Evolutionary conservation across 192 early-diverging fungal species (phyloP).

Genomic region (Entrophospora sp.): DNA sequence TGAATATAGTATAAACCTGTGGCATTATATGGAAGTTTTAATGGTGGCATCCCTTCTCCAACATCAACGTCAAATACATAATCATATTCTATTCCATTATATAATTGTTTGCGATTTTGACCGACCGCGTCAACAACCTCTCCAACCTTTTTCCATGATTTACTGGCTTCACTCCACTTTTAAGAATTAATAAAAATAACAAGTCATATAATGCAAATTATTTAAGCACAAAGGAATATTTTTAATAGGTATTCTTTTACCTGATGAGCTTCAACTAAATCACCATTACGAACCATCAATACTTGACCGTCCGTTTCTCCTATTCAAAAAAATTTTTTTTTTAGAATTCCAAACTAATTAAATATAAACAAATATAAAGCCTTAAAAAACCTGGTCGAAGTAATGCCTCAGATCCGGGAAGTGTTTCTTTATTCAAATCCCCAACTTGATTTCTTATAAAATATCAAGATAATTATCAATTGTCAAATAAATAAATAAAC

Average conservation of each 20-base stretch:
- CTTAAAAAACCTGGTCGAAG: constrained; percentile 41
- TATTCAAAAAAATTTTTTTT: constrained; percentile 1
- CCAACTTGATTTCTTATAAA: constrained; percentile 65
- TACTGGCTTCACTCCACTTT: constrained; percentile 57
- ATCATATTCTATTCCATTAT: constrained; percentile 88
- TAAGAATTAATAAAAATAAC: neutral
- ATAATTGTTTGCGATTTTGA: constrained; percentile 63
- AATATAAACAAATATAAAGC: constrained; percentile 3
- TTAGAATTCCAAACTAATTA: neutral
- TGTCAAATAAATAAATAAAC: neutral
- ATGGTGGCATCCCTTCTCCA: constrained; percentile 62
- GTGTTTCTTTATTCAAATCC: constrained; percentile 69
- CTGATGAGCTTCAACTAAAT: constrained; percentile 77
- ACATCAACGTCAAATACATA: constrained; percentile 98
- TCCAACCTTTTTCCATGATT: constrained; percentile 81
- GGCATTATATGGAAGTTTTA: constrained; percentile 92
- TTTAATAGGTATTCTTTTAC: constrained; percentile 2
- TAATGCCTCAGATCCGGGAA: constrained; percentile 71
- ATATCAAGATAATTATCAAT: neutral
- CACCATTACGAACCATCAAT: constrained; percentile 74
- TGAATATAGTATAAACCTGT: constrained; percentile 43
- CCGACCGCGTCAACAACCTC: constrained; percentile 88
- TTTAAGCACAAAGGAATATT: neutral
- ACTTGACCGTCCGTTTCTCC: constrained; percentile 79
- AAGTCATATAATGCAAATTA: too few relatives aligned